These are phyloP conservation scores for Lenwebbia sp. DNA, from an alignment of 345 rosid species.

Conservation along the genomic window DNA sequence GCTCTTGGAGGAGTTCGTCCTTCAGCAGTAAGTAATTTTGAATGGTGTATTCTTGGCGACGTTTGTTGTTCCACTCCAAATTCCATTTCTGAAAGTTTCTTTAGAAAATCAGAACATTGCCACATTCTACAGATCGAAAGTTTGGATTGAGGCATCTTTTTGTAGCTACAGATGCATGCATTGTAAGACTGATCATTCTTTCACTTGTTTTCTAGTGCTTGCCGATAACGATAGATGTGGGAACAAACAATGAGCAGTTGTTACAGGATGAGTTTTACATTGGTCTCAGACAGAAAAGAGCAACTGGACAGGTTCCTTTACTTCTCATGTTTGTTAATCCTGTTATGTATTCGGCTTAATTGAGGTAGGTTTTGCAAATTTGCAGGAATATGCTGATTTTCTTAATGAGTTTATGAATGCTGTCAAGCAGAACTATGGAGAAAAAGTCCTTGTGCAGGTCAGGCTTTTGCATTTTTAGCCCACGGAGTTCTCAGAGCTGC, in stretches of 20 bases:
- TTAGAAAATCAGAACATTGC: neutral
- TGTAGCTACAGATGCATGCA: neutral
- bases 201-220: conserved; percentile 42
- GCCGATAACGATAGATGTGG: conserved; percentile 85
- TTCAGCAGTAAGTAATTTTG: conserved; percentile 47
- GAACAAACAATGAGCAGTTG: conserved; percentile 77
- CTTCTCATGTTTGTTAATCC: neutral
- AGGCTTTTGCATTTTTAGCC: neutral
- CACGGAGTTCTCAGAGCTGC: neutral
- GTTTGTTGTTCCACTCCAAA: neutral
- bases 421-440: conserved; percentile 87
- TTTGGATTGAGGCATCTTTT: neutral
- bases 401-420: conserved; percentile 84
- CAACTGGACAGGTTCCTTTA: conserved; percentile 59
- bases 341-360: neutral
- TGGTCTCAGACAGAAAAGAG: conserved; percentile 70
- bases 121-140: neutral
- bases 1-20: conserved; percentile 95
- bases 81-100: neutral
- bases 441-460: conserved; percentile 84
- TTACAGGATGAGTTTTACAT: conserved; percentile 83
- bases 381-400: conserved; percentile 69
- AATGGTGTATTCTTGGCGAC: neutral
- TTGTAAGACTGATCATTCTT: neutral
- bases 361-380: neutral